Conservation (phyloP, 768 basidiomycete genomes). For the Serpula lacrymans region DNA sequence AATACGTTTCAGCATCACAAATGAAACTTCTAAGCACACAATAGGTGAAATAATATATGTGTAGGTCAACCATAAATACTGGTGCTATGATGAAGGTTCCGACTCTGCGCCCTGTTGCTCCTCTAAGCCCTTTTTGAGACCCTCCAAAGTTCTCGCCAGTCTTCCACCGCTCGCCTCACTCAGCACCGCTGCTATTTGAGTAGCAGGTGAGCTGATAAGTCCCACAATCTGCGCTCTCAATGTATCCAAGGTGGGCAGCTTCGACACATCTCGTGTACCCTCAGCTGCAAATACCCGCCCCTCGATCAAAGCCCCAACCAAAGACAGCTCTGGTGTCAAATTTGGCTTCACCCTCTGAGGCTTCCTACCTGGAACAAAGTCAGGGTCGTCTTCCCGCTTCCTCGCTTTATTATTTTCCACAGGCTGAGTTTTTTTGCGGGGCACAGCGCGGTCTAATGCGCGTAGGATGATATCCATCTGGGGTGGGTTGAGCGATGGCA, state of each 20-base stretch:
- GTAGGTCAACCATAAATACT: slow-evolving; percentile 2
- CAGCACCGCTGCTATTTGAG: slow-evolving; percentile 69
- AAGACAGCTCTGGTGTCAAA: slow-evolving; percentile 60
- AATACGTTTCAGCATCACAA: no score
- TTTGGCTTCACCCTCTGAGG: slow-evolving; percentile 55
- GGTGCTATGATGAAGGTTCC: slow-evolving; percentile 16
- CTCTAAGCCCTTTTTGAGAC: slow-evolving; percentile 66
- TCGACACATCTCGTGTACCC: slow-evolving; percentile 59
- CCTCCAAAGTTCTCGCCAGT: slow-evolving; percentile 70
- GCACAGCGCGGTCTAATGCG: slow-evolving; percentile 63
- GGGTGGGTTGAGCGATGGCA: slow-evolving; percentile 69
- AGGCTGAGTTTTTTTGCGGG: slow-evolving; percentile 52
- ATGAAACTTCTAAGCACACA: no score
- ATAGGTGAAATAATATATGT: slow-evolving; percentile 5
- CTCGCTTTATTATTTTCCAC: slow-evolving; percentile 46
- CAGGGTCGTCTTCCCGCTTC: slow-evolving; percentile 60
- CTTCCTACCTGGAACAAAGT: slow-evolving; percentile 63
- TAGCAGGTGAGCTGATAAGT: slow-evolving; percentile 69
- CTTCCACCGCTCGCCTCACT: slow-evolving; percentile 66
- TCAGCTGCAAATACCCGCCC: slow-evolving; percentile 61
- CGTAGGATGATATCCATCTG: slow-evolving; percentile 65
- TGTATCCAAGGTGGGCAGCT: slow-evolving; percentile 74
- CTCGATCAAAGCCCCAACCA: slow-evolving; percentile 81
- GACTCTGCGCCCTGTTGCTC: slow-evolving; percentile 31
- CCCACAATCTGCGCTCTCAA: slow-evolving; percentile 84